These are phyloP conservation scores for Fusarium sp. DNA, from an alignment of 2,329 filamentous ascomycete species.

Conservation along the genomic window DNA sequence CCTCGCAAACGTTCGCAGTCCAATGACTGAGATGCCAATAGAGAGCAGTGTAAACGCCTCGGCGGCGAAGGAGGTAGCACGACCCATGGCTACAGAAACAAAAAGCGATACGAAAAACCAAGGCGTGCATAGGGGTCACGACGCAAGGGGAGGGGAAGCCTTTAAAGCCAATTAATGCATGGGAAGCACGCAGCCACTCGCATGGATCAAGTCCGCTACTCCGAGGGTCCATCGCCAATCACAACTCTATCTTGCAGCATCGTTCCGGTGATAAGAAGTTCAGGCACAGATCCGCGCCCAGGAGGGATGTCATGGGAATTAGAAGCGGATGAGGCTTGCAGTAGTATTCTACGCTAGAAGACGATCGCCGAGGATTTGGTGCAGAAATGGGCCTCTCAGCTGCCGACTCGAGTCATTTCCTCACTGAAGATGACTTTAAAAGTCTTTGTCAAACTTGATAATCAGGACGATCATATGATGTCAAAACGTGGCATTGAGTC, in stretches of 20 bases:
- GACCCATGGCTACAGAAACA: not conserved
- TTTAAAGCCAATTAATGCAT: not conserved
- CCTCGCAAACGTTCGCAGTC: conserved; percentile 59
- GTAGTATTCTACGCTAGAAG: not conserved
- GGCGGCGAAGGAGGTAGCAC: conserved; percentile 21
- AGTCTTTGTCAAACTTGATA: not conserved
- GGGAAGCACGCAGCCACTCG: not conserved
- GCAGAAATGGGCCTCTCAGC: not conserved
- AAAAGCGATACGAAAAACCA: not conserved
- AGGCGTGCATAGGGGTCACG: not conserved
- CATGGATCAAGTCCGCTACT: not conserved
- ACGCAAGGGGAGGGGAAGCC: not conserved
- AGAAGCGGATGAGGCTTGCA: not conserved
- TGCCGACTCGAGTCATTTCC: not conserved
- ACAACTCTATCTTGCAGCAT: not conserved
- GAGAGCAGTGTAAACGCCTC: conserved; percentile 56
- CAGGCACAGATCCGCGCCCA: not conserved
- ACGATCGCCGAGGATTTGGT: not conserved
- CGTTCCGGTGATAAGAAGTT: not conserved
- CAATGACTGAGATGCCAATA: conserved; percentile 58
- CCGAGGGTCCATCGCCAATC: not conserved
- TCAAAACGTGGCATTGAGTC: not conserved
- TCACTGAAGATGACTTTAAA: not conserved
- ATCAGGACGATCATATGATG: no score
- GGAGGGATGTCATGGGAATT: not conserved